Evolutionary conservation across 2,329 filamentous ascomycete species (phyloP).

Genomic region (Colletotrichum kahawae): DNA sequence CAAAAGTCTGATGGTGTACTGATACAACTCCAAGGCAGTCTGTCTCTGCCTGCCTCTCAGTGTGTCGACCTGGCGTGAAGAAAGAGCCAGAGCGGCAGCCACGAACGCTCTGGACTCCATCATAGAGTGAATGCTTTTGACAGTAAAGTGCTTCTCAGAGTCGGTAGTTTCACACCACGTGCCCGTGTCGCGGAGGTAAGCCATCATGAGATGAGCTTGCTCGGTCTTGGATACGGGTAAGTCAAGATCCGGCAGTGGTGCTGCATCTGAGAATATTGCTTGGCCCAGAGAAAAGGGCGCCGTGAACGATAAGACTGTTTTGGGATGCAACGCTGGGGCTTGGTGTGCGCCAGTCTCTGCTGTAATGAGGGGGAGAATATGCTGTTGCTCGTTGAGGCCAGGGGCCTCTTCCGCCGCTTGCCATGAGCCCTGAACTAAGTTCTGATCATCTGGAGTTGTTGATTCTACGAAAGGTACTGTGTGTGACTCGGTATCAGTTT

Average conservation of each 20-base stretch:
- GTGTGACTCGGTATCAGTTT: not conserved
- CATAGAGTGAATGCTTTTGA: slow-evolving; percentile 1
- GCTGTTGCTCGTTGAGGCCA: not conserved
- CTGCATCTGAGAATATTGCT: not conserved
- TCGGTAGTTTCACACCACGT: slow-evolving; percentile 21
- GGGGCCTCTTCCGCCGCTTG: not conserved
- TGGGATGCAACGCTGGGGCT: not conserved
- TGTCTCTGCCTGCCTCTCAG: not conserved
- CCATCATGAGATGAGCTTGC: not conserved
- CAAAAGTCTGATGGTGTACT: slow-evolving; percentile 11
- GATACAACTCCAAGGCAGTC: slow-evolving; percentile 16
- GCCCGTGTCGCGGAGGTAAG: slow-evolving; percentile 1
- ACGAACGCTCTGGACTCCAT: slow-evolving; percentile 9
- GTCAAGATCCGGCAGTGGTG: not conserved
- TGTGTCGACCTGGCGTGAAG: slow-evolving; percentile 10
- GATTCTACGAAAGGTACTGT: not conserved
- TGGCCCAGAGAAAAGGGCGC: not conserved
- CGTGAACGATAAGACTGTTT: not conserved
- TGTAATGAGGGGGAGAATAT: not conserved
- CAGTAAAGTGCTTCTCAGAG: slow-evolving; percentile 7
- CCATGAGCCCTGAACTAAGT: not conserved
- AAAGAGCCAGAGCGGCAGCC: slow-evolving; percentile 9
- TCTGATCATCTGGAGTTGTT: not conserved
- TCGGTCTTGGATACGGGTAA: not conserved
- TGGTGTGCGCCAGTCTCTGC: not conserved